Base-by-base conservation (phyloP, 352 stramenopile genomes). In the Phytophthora pinifolia region DNA sequence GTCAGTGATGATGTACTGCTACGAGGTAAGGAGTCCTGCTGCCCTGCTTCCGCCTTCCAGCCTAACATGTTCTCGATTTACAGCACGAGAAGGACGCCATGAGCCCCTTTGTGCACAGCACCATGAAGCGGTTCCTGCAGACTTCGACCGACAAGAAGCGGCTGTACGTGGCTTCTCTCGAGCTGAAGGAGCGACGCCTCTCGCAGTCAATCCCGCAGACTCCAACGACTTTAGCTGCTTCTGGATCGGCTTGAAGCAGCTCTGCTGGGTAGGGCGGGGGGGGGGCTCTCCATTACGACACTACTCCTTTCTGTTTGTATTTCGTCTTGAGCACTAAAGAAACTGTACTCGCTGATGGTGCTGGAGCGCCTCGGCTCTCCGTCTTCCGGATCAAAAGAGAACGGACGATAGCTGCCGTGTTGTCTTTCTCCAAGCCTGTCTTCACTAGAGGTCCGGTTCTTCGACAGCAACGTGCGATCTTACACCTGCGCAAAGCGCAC, bases 1-100 rank as follows among this genome's bases (percentile, higher is more conserved):
- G 82, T 69, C 76, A 8, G 65, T 83, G 38, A 85, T 94, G 63
- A 92, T 92, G 84, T 88, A 86, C 62, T 89, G 69, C 52, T 94
- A 91, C 48, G 82, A 94, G 81, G 79, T 88, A 65, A 52, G 59
- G 31, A 50, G 15, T 1, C 35, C 3, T 29, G 27, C 7, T 49
- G 29, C 14, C 17, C 9, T 47, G 12, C n/a, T 20, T 10, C 14
- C 47, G 12, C 2, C 20, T 51, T 10, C 31, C 15, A 7, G 18
- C 36, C 43, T 52, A 42, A 69, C 18, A 20, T 14, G 22, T 14
- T 58, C 0, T 45, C 10, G 3, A 39, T 37, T 15, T 13, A 38
- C 56, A 86, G 76, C 72, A 85, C 39, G 81, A 91, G 53, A 89
- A 76, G 31, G 68, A 83, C 55, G 70, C 78, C 4, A 76, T 91